phyloP scores from a whole-genome alignment of 2,329 filamentous ascomycete species.

The Verticillium nubilum region DNA sequence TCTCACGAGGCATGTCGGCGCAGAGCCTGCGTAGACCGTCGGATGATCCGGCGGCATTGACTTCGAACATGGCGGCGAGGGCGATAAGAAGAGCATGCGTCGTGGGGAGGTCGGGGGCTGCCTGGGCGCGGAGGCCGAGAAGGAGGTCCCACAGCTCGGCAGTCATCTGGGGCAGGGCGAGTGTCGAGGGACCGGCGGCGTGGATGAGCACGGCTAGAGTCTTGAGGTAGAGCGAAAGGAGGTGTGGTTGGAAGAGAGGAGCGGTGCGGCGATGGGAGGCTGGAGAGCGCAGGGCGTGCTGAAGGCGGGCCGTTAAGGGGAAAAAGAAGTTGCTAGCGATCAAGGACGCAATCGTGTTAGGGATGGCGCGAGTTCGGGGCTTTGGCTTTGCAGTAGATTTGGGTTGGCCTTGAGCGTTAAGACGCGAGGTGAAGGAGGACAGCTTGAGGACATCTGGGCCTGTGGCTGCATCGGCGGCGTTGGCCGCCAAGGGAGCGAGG shows the following conservation, averaged over 20 bases:
- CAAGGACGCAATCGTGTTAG: conserved; percentile 73
- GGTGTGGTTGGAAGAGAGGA: conserved; percentile 66
- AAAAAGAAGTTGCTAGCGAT: conserved; percentile 78
- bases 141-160: conserved; percentile 80
- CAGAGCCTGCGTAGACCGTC: conserved; percentile 65
- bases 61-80: conserved; percentile 73
- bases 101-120: conserved; percentile 58
- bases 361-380: conserved; percentile 49
- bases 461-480: conserved; percentile 71
- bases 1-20: conserved; percentile 64
- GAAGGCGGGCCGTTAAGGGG: conserved; percentile 77
- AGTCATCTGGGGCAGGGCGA: conserved; percentile 74
- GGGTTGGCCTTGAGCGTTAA: conserved; percentile 35
- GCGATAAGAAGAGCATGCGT: conserved; percentile 73
- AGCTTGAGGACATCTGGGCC: conserved; percentile 85
- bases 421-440: conserved; percentile 77
- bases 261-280: conserved; percentile 28
- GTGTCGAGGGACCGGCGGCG: conserved; percentile 73
- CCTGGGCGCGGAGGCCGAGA: conserved; percentile 57
- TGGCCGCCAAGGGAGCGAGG: conserved; percentile 74
- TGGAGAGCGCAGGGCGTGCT: conserved; percentile 48
- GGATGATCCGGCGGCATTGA: conserved; percentile 51
- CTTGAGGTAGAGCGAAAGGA: conserved; percentile 77
- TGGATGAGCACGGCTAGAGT: conserved; percentile 80
- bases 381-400: conserved; percentile 22